phyloP scores from a whole-genome alignment of 352 stramenopile genomes.

The Globisporangium cystogenes region DNA sequence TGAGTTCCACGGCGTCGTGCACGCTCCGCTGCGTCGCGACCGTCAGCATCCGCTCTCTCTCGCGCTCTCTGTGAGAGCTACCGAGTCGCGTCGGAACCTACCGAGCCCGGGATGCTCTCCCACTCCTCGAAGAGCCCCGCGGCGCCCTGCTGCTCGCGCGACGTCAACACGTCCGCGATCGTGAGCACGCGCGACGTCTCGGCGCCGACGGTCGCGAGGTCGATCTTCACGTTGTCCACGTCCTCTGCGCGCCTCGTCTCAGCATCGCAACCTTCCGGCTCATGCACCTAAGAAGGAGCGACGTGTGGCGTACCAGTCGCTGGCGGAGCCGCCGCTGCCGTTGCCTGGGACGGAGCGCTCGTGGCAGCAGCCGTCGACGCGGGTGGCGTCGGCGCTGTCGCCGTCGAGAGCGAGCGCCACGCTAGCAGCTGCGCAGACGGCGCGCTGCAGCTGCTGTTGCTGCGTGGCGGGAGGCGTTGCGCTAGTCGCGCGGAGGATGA shows the following conservation, averaged over 20 bases:
- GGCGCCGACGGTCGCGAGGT: slow-evolving; percentile 45
- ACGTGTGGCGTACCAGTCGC: neutral
- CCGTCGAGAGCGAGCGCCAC: neutral
- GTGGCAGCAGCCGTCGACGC: neutral
- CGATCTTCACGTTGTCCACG: slow-evolving; percentile 31
- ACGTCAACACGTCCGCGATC: slow-evolving; percentile 63
- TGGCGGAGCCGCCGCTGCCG: too few species aligned
- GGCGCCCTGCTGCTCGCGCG: slow-evolving; percentile 40
- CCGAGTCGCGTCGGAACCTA: slow-evolving; percentile 11
- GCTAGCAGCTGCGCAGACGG: neutral
- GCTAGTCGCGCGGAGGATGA: neutral
- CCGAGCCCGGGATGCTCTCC: slow-evolving; percentile 64
- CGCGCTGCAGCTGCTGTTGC: too few species aligned
- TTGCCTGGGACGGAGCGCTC: neutral
- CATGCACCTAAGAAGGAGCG: too few species aligned
- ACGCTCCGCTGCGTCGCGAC: slow-evolving; percentile 46
- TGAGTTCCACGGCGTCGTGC: slow-evolving; percentile 67
- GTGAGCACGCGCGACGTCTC: slow-evolving; percentile 66
- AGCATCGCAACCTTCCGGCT: too few species aligned
- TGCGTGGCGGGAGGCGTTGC: neutral
- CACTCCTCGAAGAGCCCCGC: slow-evolving; percentile 54
- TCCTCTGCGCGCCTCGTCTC: slow-evolving; percentile 6
- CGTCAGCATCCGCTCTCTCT: neutral
- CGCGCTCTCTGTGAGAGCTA: too few species aligned
- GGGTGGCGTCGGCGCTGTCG: neutral